A percentile compares a stretch with the other conserved stretches of the same genome.
Evolutionary conservation across 2,329 filamentous ascomycete genomes (phyloP).

Genomic region (Monosporascus sp.): DNA sequence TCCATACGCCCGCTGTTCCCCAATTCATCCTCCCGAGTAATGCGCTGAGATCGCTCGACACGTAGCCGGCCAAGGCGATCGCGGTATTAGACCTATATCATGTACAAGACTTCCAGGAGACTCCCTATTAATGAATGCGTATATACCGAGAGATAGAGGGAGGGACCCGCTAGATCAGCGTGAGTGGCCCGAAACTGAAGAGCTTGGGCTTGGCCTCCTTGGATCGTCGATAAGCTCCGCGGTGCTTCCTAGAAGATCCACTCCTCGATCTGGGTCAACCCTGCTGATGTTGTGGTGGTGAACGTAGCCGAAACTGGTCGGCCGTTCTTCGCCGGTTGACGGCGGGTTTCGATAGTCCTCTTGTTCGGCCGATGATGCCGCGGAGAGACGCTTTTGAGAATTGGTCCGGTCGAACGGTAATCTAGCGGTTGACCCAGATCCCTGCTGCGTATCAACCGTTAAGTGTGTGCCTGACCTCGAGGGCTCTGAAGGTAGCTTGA

Average conservation of each 20-base stretch:
- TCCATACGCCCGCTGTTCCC: neutral
- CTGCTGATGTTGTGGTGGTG: conserved; percentile 52
- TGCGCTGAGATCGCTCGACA: too few relatives aligned
- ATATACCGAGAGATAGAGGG: neutral
- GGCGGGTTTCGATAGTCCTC: conserved; percentile 39
- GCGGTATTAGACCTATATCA: neutral
- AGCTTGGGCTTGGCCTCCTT: conserved; percentile 21
- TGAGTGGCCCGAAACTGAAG: conserved; percentile 15
- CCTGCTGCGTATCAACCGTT: conserved; percentile 2
- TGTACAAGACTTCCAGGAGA: neutral
- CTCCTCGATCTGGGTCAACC: conserved; percentile 43
- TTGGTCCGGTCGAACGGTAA: conserved; percentile 54
- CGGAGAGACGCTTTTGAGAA: conserved; percentile 47
- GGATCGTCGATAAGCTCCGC: conserved; percentile 51
- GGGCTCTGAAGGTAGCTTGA: conserved; percentile 15
- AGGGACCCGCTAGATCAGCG: neutral
- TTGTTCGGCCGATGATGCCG: conserved; percentile 43
- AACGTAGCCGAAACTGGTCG: conserved; percentile 52
- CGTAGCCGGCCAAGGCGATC: neutral
- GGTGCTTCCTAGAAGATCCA: conserved; percentile 46
- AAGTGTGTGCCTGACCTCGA: conserved; percentile 8
- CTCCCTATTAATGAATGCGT: neutral
- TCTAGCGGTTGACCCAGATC: conserved; percentile 25
- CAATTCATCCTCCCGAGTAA: too few relatives aligned
- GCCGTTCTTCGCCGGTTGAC: conserved; percentile 38